These are phyloP conservation scores for Fragilariopsis cylindrus DNA, from an alignment of 108 stramenopile species.

Conservation along the genomic window DNA sequence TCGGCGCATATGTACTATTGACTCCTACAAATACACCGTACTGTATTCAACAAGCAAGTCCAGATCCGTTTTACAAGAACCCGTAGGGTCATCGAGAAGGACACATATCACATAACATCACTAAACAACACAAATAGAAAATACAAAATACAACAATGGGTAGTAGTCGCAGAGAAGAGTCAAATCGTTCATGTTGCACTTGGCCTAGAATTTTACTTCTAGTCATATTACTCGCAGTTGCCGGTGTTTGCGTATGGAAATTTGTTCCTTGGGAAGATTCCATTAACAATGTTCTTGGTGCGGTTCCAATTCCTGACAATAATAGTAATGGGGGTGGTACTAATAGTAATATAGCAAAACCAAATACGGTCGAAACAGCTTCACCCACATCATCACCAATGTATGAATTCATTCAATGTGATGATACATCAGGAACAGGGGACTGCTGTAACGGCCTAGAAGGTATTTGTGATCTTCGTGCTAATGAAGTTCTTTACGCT, in stretches of 20 bases:
- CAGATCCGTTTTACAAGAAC: no score
- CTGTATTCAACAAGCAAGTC: not conserved
- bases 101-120: not conserved
- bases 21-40: not conserved
- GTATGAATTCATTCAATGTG: conserved; percentile 34
- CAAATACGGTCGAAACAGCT: conserved; percentile 10
- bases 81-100: no score
- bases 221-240: conserved; percentile 3
- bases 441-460: conserved; percentile 70
- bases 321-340: not conserved
- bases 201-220: conserved; percentile 28
- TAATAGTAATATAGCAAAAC: not conserved
- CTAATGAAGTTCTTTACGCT: conserved; percentile 60
- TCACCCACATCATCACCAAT: conserved; percentile 13
- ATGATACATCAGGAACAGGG: not conserved
- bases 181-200: conserved; percentile 15
- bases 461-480: conserved; percentile 54
- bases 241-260: conserved; percentile 33
- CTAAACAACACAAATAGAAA: not conserved
- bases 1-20: not conserved
- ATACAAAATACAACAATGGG: not conserved
- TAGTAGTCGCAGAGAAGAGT: not conserved
- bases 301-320: conserved; percentile 11
- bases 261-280: conserved; percentile 35
- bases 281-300: conserved; percentile 21